Evolutionary conservation across 192 early-diverging fungal genomes (phyloP), one percentile per base, ranked within the genome.

Genomic region (Coemansia sp.): DNA sequence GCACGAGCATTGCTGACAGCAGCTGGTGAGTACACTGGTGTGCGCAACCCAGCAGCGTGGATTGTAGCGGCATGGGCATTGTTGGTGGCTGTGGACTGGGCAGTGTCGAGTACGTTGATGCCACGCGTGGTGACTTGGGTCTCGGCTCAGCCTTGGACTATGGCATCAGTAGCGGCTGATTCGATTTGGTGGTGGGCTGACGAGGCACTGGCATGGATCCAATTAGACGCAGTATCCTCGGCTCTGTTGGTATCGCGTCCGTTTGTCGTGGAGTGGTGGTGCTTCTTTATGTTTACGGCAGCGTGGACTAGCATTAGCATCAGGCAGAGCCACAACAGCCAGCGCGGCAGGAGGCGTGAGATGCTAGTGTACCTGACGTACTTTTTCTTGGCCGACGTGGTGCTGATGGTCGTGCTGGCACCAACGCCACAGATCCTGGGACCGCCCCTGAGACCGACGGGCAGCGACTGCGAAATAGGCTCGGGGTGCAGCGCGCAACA

Each of bases 241-340:
- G 52, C 72, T 27, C 50, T 70, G 39, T 63, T 70, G 40, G 31
- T 83, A 16, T 64, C 80, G 16, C 66, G 60, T 15, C 69, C 72
- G 29, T 69, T 73, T 49, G 65, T 75, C 16, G 7, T 75, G 47
- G 66, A 75, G 50, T 83, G 81, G 81, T 68, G 72, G 9, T 64
- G 39, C 18, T 62, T 83, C 33, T 78, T 33, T 46, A 31, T 34
- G 57, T 68, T 15, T 64, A 53, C 66, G 18, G 64, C 15, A 44
- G 44, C 5, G 12, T 53, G 12, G 76, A 16, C 36, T 5, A 5
- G 18, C 1, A 12, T 15, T 16, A 33, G 16, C 15, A 58, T 3
- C 15, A 18, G 8, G 29, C 12, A 33, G 15, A 58, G 55, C 29
- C 31, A 58, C 29, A 58, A 6, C 3, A 2, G 55, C 12, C 16